phyloP scores from a whole-genome alignment of 2,329 filamentous ascomycete species.

The Botrytis pseudocinerea region DNA sequence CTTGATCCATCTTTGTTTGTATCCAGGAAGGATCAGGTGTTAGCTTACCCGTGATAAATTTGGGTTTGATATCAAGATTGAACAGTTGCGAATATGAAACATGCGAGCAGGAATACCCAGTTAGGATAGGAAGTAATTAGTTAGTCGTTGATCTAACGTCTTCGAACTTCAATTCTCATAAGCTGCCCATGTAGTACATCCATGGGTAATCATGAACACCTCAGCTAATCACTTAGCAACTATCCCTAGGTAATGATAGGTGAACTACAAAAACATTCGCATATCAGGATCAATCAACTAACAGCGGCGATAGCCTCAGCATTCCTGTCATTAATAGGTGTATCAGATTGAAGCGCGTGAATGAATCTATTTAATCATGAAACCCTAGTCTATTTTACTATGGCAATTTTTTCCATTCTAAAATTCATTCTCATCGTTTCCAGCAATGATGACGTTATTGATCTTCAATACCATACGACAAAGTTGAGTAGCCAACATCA shows the following conservation, averaged over 20 bases:
- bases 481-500: slow-evolving; percentile 92
- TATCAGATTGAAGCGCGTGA: neutral
- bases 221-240: neutral
- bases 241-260: neutral
- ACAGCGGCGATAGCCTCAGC: neutral
- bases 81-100: neutral
- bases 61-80: neutral
- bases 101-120: neutral
- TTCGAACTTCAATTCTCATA: neutral
- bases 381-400: slow-evolving; percentile 18
- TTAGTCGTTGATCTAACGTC: neutral
- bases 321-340: neutral
- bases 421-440: slow-evolving; percentile 83
- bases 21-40: neutral
- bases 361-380: slow-evolving; percentile 8
- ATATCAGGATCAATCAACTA: neutral
- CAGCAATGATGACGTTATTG: slow-evolving; percentile 93
- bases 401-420: slow-evolving; percentile 46
- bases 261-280: neutral
- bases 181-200: neutral
- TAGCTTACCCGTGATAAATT: neutral
- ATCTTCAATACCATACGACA: slow-evolving; percentile 98
- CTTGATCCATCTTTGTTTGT: neutral
- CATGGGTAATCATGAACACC: neutral
- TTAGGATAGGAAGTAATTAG: neutral